Base-by-base conservation (phyloP, 495 filamentous ascomycete species). In the Tuber borchii region DNA sequence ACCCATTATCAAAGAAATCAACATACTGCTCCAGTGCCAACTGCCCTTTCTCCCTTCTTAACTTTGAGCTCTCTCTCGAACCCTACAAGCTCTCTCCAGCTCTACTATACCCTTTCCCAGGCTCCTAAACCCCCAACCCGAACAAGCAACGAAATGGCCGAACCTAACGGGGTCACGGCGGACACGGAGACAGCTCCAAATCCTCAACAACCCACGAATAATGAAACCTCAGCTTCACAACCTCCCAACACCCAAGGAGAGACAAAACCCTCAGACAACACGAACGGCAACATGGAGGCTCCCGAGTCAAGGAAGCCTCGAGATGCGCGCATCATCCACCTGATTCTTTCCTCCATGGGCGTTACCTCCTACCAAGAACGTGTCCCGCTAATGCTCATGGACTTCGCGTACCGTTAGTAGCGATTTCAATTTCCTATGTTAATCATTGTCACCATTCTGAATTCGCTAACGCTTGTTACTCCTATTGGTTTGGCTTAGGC, bases 291-390 rank as follows among this genome's bases (percentile, higher is more conserved):
- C 81, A 68, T 79, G 26, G 91, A 93, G 81, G 85, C 83, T 71
- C 90, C 90, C 31, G 85, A 88, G 61, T 87, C 89, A 42, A 90
- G 91, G 56, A 92, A 93, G 2, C 95, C 95, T 12, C 92, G 95
- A 81, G 95, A 99, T 84, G 91, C 94, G 22, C 91, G 94, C 71
- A 89, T 95, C 44, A 89, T 99, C 79, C 95, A 99, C 84, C 90
- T 97, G 76, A 89, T 98, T 69, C 92, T 99, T 51, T 90, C 92
- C 71, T 90, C 90, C 2, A 90, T 95, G 71, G 94, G 95, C 80
- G 93, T 97, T 5, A 92, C 90, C 19, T 87, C 91, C 42, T 99
- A 96, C 87, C 93, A 97, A 86, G 93, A 93, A 82, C 93, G 95
- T 76, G 94, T 99, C 2, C 95, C 95, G 0, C 89, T 97, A 4